Conservation (phyloP, 495 filamentous ascomycete genomes). For the Oleoguttula mirabilis region DNA sequence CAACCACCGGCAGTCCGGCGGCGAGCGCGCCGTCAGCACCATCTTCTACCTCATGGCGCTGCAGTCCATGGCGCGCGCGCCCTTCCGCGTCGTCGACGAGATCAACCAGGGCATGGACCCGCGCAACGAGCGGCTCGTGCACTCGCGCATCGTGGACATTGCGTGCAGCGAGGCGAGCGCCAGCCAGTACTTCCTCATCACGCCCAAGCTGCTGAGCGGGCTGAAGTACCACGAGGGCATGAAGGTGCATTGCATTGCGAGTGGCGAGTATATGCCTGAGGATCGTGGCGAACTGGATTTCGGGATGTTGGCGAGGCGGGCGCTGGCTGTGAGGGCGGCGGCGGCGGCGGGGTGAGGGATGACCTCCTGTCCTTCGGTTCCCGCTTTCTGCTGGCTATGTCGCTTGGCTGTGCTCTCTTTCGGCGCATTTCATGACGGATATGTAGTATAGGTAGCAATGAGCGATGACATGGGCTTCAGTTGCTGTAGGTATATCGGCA, state of each 20-base stretch:
- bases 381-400: no score
- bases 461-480: no score
- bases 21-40: constrained; percentile 89
- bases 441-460: no score
- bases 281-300: constrained; percentile 46
- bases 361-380: no score
- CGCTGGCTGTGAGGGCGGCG: constrained; percentile 8
- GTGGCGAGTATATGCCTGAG: constrained; percentile 75
- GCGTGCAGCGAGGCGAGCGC: constrained; percentile 45
- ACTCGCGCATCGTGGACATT: constrained; percentile 61
- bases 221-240: constrained; percentile 79
- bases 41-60: constrained; percentile 99
- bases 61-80: constrained; percentile 81
- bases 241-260: constrained; percentile 86
- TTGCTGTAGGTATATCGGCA: no score
- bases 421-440: no score
- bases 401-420: no score
- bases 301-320: constrained; percentile 30
- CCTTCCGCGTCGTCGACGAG: constrained; percentile 99
- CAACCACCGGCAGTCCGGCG: constrained; percentile 88
- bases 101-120: constrained; percentile 99
- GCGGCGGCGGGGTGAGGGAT: neutral
- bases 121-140: constrained; percentile 92
- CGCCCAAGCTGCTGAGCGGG: constrained; percentile 83
- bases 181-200: constrained; percentile 83